These are phyloP conservation scores for Meredithiella fracta DNA, from an alignment of 2,329 filamentous ascomycete genomes.

Conservation along the genomic window DNA sequence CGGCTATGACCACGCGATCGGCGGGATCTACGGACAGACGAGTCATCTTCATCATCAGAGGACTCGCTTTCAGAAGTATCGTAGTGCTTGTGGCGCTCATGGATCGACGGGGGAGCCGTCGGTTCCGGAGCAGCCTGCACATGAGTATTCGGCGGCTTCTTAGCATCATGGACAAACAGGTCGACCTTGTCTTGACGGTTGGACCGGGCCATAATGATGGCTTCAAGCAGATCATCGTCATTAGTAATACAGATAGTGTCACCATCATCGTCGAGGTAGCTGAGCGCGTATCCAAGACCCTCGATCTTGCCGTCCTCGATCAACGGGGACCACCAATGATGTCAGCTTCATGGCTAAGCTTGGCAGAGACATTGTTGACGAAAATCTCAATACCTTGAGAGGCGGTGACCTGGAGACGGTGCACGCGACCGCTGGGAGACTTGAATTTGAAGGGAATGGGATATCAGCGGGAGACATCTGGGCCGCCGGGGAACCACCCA, in stretches of 20 bases:
- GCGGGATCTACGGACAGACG: slow-evolving; percentile 30
- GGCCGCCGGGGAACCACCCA: slow-evolving; percentile 29
- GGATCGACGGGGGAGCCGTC: slow-evolving; percentile 26
- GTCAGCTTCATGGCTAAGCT: slow-evolving; percentile 72
- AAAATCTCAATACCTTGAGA: slow-evolving; percentile 68
- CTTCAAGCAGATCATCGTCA: slow-evolving; percentile 80
- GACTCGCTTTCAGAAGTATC: slow-evolving; percentile 42
- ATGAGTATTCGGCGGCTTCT: slow-evolving; percentile 59
- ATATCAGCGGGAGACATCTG: slow-evolving; percentile 47
- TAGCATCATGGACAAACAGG: slow-evolving; percentile 86
- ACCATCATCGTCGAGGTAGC: slow-evolving; percentile 92
- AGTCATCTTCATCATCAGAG: slow-evolving; percentile 37
- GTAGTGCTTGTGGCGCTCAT: slow-evolving; percentile 31
- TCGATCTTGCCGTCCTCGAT: slow-evolving; percentile 67
- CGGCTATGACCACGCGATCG: slow-evolving; percentile 22
- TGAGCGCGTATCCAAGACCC: slow-evolving; percentile 70
- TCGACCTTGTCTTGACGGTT: slow-evolving; percentile 82
- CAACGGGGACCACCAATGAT: slow-evolving; percentile 60
- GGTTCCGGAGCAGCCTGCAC: slow-evolving; percentile 27
- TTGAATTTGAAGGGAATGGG: slow-evolving; percentile 97
- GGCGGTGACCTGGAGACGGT: slow-evolving; percentile 72
- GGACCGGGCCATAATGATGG: slow-evolving; percentile 67
- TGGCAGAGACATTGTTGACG: slow-evolving; percentile 59
- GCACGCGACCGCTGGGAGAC: slow-evolving; percentile 83
- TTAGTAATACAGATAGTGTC: slow-evolving; percentile 95